These are phyloP conservation scores for Lactifluus echinatus DNA, from an alignment of 768 basidiomycete genomes.

Conservation along the genomic window DNA sequence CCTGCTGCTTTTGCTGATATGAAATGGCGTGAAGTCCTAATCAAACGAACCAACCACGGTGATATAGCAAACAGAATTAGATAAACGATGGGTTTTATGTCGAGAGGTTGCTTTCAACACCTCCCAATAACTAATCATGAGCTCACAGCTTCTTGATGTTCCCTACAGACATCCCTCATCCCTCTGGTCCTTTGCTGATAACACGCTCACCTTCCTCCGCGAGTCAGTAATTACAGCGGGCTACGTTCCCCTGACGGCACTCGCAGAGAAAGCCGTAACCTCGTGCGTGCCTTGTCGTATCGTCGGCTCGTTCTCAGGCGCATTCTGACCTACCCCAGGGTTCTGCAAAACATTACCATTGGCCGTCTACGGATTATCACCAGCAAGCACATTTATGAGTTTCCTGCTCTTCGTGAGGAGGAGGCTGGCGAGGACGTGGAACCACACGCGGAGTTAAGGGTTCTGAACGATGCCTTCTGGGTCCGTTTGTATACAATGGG, in stretches of 20 bases:
- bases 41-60: too few relatives aligned
- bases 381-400: neutral
- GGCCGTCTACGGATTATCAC: slow-evolving; percentile 3
- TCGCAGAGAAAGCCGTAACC: slow-evolving; percentile 4
- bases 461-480: slow-evolving; percentile 19
- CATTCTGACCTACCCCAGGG: neutral
- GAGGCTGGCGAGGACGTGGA: neutral
- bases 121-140: neutral
- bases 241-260: slow-evolving; percentile 1
- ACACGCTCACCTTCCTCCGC: neutral
- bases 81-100: too few relatives aligned
- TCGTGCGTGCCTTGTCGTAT: neutral
- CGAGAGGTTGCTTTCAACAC: neutral
- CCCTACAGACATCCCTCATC: slow-evolving; percentile 8
- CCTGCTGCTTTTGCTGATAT: too few relatives aligned
- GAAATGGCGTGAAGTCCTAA: too few relatives aligned
- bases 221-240: neutral
- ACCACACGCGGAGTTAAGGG: slow-evolving; percentile 9
- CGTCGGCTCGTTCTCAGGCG: neutral
- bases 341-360: neutral
- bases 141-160: neutral
- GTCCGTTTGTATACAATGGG: slow-evolving; percentile 11
- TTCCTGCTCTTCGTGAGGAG: neutral
- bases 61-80: too few relatives aligned
- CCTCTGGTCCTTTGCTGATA: slow-evolving; percentile 6